Conservation (phyloP, 306 rosid genomes). For the Castanospermum australe region DNA sequence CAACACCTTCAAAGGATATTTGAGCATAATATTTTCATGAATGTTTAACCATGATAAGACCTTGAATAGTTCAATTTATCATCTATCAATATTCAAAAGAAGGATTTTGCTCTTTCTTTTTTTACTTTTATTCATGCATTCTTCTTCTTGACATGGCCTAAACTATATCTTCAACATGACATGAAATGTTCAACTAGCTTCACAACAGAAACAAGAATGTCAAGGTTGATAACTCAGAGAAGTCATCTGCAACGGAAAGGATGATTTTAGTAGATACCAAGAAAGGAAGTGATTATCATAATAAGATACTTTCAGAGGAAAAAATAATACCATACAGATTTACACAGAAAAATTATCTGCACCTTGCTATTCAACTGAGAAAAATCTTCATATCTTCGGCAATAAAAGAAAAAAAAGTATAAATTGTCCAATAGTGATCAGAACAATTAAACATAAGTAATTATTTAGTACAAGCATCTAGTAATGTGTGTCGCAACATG, state of each 20-base stretch:
- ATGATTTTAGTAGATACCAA: not conserved
- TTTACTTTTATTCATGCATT: not conserved
- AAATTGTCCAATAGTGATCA: not conserved
- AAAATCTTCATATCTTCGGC: not conserved
- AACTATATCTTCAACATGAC: not conserved
- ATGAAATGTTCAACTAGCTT: not conserved
- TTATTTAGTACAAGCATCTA: no score
- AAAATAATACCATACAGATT: no score
- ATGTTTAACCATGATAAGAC: not conserved
- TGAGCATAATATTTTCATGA: not conserved
- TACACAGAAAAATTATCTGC: not conserved
- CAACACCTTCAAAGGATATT: not conserved
- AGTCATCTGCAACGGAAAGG: not conserved
- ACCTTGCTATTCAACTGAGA: not conserved
- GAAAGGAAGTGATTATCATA: not conserved
- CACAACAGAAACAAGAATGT: not conserved
- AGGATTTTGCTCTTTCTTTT: not conserved
- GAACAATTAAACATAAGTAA: not conserved
- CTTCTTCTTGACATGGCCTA: not conserved
- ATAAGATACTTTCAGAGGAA: not conserved
- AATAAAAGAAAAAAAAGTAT: not conserved
- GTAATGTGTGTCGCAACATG: no score
- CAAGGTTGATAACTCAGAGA: not conserved
- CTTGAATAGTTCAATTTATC: not conserved
- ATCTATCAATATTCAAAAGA: not conserved